phyloP scores from a whole-genome alignment of 2,329 filamentous ascomycete genomes.

The Tympanopsis confertula region DNA sequence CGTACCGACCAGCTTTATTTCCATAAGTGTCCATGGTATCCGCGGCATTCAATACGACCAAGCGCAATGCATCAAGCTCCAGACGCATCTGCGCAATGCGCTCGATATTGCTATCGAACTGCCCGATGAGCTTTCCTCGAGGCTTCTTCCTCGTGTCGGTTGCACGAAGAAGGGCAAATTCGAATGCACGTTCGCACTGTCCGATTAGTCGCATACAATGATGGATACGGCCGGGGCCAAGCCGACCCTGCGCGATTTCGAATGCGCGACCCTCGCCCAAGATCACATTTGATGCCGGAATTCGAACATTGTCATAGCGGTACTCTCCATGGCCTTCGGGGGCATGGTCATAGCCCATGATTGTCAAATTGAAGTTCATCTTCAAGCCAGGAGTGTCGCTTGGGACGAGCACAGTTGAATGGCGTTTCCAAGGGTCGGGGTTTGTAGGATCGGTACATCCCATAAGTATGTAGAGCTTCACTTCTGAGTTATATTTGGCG shows the following conservation, averaged over 20 bases:
- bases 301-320: conserved; percentile 76
- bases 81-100: conserved; percentile 87
- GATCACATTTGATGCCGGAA: conserved; percentile 73
- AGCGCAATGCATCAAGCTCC: conserved; percentile 83
- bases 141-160: conserved; percentile 86
- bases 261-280: conserved; percentile 90
- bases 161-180: conserved; percentile 88
- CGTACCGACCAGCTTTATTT: conserved; percentile 78
- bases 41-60: conserved; percentile 86
- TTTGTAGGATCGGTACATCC: conserved; percentile 76
- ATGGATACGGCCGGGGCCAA: conserved; percentile 92
- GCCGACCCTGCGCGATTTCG: conserved; percentile 94
- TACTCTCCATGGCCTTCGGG: conserved; percentile 95
- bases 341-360: conserved; percentile 96
- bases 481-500: not conserved
- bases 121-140: conserved; percentile 74
- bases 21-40: conserved; percentile 85
- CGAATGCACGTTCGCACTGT: conserved; percentile 77
- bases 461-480: conserved; percentile 77
- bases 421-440: conserved; percentile 71
- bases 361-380: conserved; percentile 81
- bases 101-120: conserved; percentile 90
- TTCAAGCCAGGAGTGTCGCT: conserved; percentile 72
- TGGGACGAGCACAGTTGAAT: conserved; percentile 85
- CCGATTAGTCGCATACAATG: conserved; percentile 95